Base-by-base conservation (phyloP, 164 flowering plant species). In the Taxillus chinensis region DNA sequence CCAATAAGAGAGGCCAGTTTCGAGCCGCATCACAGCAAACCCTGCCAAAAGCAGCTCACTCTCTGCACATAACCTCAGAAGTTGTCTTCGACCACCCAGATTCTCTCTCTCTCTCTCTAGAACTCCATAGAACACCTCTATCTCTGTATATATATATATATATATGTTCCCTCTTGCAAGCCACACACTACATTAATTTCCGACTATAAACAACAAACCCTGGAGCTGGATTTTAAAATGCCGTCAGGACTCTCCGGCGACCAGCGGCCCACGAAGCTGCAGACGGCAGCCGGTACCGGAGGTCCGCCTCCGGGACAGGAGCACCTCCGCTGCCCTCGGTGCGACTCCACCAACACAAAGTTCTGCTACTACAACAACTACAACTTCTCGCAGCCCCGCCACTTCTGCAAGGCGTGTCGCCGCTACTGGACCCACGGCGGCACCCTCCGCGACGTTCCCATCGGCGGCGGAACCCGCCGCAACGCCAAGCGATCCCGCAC, bases 361-460 rank as follows among this genome's bases (percentile, higher is more conserved):
- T 86, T 86, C 78, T 86, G 92, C 66, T 86, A 86, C 84, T 86
- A 86, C 80, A 86, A 86, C 79, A 86, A 86, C 86, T 86, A 86
- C 75, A 86, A 86, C 73, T 81, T 79, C 68, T 81, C 87, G 0
- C 92, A 86, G 78, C 92, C 92, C 2, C 86, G 92, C 27, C 86
- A 86, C 71, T 85, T 78, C 82, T 85, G 91, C 75, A 83, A 83
- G 65, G 41, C 81, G 41, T 86, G 91, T 72, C 82, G 86, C 48
- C 87, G 91, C 12, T 86, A 86, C 78, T 86, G 91, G 91, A 86
- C 91, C 40, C 88, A 80, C 58, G 91, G 91, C 42, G 91, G 91
- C 15, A 75, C 88, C 27, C 84, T 86, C 60, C 76, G 92, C 0
- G 86, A 86, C 72, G 79, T 83, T 50, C 92, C 92, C 6, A 74